A percentile compares a stretch with the other conserved stretches of the same genome.
phyloP scores from a whole-genome alignment of 2,329 filamentous ascomycete genomes.

The Fusarium sp. region DNA sequence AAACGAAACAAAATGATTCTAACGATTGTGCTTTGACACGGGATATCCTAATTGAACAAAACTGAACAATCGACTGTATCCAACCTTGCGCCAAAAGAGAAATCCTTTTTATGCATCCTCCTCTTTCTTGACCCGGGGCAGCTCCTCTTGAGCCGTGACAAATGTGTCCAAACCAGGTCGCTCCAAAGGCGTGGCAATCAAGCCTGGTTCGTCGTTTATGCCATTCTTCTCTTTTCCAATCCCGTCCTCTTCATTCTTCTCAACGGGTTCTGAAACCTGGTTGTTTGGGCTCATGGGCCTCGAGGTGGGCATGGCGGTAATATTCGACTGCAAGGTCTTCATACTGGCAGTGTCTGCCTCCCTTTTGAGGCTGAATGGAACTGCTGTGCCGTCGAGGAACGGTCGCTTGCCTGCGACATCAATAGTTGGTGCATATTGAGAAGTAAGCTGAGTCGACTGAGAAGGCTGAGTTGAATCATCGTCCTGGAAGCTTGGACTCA shows the following conservation, averaged over 20 bases:
- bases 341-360: conserved; percentile 76
- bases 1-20: conserved; percentile 13
- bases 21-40: conserved; percentile 24
- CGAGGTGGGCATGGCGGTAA: conserved; percentile 43
- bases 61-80: conserved; percentile 27
- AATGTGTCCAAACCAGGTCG: conserved; percentile 63
- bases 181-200: conserved; percentile 6
- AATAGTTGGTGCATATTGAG: conserved; percentile 51
- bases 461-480: conserved; percentile 24
- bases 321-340: conserved; percentile 66
- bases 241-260: not conserved
- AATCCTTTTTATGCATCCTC: conserved; percentile 1
- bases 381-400: conserved; percentile 72
- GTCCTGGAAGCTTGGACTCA: conserved; percentile 41
- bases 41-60: conserved; percentile 25
- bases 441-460: conserved; percentile 25
- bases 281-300: conserved; percentile 47
- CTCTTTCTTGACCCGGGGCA: conserved; percentile 45
- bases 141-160: conserved; percentile 60
- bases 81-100: conserved; percentile 16
- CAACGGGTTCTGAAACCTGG: not conserved
- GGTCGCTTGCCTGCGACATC: conserved; percentile 69
- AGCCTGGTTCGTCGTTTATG: not conserved
- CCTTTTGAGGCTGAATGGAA: conserved; percentile 75
- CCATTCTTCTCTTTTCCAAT: not conserved